Evolutionary conservation across 805 yeast genomes (phyloP), one percentile per base, ranked within the genome.

Genomic region (Yarrowia deformans): DNA sequence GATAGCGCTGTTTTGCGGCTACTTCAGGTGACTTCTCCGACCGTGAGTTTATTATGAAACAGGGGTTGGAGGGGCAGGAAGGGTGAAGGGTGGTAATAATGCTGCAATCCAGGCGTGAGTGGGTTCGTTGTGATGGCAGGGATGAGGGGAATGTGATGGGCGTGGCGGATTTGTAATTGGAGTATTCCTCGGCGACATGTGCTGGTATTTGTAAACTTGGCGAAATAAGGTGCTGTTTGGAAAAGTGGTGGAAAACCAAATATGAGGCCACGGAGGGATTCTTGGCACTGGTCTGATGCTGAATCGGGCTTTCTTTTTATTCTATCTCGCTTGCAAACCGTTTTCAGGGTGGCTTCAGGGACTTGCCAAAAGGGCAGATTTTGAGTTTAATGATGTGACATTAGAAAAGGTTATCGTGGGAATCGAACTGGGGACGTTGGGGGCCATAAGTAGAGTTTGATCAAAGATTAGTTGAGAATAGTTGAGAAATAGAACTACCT

Each of bases 11-110:
- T n/a, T 43, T 39, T 39, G 19, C 19, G 19, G 18, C 8, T 40
- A 9, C 16, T 42, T 45, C 9, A 2, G 16, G 49, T 9, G 6
- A 6, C 8, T 12, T 46, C 8, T 19, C 9, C 16, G 12, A 29
- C 8, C 6, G 16, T 14, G 18, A 48, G 52, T 48, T 48, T 48
- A 29, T 48, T 48, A 48, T 48, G 52, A 48, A 48, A 48, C 52
- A 48, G 52, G 52, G 52, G 52, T 23, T 29, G 32, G 52, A 6
- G 16, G 8, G 19, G 49, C 18, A 40, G 18, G 45, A 12, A 39
- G 52, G 18, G 8, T 29, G 8, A 13, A 29, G 9, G 9, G 13
- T 12, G 35, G 50, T 7, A 16, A 19, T 10, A 23, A 13, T 23
- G n/a, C 29, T 23, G 29, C 29, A 23, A 23, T 23, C 2, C 3